Conservation (phyloP, 306 rosid genomes). For the Glycine tomentella region DNA sequence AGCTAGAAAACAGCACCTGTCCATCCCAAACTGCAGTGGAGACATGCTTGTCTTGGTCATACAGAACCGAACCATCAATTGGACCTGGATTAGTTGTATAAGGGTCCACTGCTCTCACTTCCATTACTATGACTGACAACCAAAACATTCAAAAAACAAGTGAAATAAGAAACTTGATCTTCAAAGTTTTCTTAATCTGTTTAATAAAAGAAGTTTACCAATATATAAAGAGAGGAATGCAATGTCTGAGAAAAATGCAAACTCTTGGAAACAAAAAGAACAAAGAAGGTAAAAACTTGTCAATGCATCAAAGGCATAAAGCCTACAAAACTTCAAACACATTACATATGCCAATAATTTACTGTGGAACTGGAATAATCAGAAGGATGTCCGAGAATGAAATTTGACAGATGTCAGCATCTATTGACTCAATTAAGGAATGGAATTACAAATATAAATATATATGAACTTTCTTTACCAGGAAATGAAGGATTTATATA, state of each 20-base stretch:
- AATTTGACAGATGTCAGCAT: background rate
- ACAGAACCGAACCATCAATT: conserved; percentile 82
- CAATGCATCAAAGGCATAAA: conserved; percentile 28
- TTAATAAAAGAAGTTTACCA: background rate
- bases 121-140: conserved; percentile 63
- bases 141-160: conserved; percentile 36
- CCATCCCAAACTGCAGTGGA: conserved; percentile 99
- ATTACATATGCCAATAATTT: background rate
- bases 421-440: conserved; percentile 37
- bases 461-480: conserved; percentile 44
- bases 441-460: background rate
- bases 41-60: conserved; percentile 99
- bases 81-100: conserved; percentile 95
- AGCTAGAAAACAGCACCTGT: conserved; percentile 69
- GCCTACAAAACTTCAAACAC: conserved; percentile 17
- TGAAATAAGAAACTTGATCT: conserved; percentile 28
- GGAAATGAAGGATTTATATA: conserved; percentile 33
- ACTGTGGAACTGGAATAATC: conserved; percentile 11
- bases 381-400: conserved; percentile 15
- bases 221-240: background rate
- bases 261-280: background rate
- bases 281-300: conserved; percentile 16
- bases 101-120: conserved; percentile 68
- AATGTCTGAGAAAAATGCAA: background rate
- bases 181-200: background rate